Conservation (phyloP, 768 basidiomycete genomes). For the Lactarius hatsudake region DNA sequence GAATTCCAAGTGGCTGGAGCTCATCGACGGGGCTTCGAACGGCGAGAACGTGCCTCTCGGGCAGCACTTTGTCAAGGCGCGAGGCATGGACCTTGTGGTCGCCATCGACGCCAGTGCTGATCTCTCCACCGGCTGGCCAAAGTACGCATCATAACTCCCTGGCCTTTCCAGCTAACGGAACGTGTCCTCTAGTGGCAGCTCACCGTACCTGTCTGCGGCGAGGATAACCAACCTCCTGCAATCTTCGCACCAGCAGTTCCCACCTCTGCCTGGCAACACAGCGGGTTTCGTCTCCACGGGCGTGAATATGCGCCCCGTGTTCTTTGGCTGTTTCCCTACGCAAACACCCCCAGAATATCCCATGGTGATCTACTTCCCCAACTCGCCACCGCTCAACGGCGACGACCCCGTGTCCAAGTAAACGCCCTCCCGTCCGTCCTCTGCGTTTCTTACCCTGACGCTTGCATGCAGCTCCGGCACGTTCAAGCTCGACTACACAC, state of each 20-base stretch:
- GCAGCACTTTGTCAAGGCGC: slow-evolving; percentile 65
- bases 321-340: slow-evolving; percentile 72
- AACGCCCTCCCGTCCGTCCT: slow-evolving; percentile 11
- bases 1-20: slow-evolving; percentile 49
- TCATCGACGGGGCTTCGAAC: slow-evolving; percentile 73
- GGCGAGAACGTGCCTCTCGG: slow-evolving; percentile 68
- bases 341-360: slow-evolving; percentile 55
- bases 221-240: slow-evolving; percentile 46
- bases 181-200: slow-evolving; percentile 46
- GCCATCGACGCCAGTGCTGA: slow-evolving; percentile 69
- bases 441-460: neutral
- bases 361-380: slow-evolving; percentile 72
- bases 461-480: slow-evolving; percentile 46
- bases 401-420: slow-evolving; percentile 66
- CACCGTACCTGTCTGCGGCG: slow-evolving; percentile 43
- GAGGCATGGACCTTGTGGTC: slow-evolving; percentile 71
- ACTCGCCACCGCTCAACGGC: slow-evolving; percentile 66
- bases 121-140: slow-evolving; percentile 58
- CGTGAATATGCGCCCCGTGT: slow-evolving; percentile 65
- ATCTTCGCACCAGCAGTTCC: slow-evolving; percentile 57
- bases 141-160: slow-evolving; percentile 41
- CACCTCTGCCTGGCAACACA: slow-evolving; percentile 54
- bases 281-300: slow-evolving; percentile 56
- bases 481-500: slow-evolving; percentile 59
- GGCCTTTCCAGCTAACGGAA: slow-evolving; percentile 4